Percentiles rank a stretch among this genome's conserved stretches.
phyloP scores from a whole-genome alignment of 2,329 filamentous ascomycete genomes.

The Monilinia polystroma region DNA sequence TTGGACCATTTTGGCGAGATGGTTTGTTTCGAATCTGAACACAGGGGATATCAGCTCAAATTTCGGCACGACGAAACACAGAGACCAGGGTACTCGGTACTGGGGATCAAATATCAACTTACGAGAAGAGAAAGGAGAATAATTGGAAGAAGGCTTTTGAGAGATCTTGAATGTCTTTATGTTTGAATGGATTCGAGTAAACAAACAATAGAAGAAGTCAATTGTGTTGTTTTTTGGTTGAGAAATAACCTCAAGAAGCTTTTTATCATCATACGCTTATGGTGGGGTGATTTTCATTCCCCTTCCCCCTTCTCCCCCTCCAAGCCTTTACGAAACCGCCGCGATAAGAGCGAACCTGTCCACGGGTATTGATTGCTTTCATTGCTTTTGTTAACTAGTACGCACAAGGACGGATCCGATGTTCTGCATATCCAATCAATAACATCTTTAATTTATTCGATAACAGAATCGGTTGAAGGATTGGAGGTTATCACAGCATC shows the following conservation, averaged over 20 bases:
- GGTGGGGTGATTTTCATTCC: constrained; percentile 27
- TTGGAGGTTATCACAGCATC: neutral
- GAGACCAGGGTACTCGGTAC: neutral
- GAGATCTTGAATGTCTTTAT: neutral
- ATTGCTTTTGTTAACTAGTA: constrained; percentile 12
- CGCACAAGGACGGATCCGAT: neutral
- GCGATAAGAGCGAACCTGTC: constrained; percentile 25
- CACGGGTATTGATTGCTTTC: too few relatives aligned
- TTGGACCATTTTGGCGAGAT: constrained; percentile 49
- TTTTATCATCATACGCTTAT: neutral
- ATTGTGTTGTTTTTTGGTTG: constrained; percentile 9
- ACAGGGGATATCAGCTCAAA: constrained; percentile 26
- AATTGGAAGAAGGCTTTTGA: too few relatives aligned
- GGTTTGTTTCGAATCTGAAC: constrained; percentile 20
- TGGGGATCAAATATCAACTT: constrained; percentile 1
- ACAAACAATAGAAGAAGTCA: neutral
- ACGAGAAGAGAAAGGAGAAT: neutral
- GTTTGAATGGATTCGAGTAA: constrained; percentile 6
- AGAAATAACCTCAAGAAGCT: constrained; percentile 21
- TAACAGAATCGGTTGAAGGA: neutral
- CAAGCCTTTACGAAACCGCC: constrained; percentile 23
- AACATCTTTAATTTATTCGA: constrained; percentile 27
- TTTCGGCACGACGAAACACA: constrained; percentile 26
- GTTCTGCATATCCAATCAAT: constrained; percentile 16
- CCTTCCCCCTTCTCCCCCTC: constrained; percentile 25